Conservation (phyloP, 163 green algal genomes). For the Scenedesmus sp. region DNA sequence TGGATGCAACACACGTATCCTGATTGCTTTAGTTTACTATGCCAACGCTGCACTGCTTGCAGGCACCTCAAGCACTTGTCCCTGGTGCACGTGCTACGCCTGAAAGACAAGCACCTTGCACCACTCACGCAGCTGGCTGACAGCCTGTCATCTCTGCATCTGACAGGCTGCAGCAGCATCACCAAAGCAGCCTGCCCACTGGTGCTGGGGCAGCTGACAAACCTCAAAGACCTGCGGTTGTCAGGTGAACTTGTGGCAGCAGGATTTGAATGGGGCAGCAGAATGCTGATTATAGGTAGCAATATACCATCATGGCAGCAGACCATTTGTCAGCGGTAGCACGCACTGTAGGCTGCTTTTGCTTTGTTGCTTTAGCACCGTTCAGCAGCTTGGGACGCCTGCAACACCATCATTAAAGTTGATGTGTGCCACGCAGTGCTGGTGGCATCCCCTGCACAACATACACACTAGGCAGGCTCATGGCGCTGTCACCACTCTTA, state of each 20-base stretch:
- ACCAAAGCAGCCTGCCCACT: not conserved
- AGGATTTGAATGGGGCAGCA: too few species aligned
- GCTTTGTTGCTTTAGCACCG: too few species aligned
- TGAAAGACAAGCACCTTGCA: conserved; percentile 30
- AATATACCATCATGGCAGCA: too few species aligned
- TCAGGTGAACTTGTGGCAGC: conserved; percentile 4
- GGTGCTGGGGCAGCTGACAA: conserved; percentile 16
- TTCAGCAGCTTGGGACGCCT: too few species aligned
- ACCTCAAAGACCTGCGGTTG: not conserved
- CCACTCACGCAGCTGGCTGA: not conserved
- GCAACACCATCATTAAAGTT: too few species aligned
- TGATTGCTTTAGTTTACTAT: not conserved
- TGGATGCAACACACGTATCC: not conserved
- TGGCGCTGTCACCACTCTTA: too few species aligned
- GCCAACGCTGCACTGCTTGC: not conserved
- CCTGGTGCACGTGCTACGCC: not conserved
- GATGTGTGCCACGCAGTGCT: too few species aligned
- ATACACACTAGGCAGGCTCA: too few species aligned
- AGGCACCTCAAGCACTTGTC: conserved; percentile 26
- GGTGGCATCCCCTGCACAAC: too few species aligned
- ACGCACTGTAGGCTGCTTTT: too few species aligned
- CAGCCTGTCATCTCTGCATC: conserved; percentile 31
- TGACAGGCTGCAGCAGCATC: conserved; percentile 28
- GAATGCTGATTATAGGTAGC: too few species aligned
- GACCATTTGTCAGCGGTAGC: too few species aligned